These are phyloP conservation scores for Cyclotella sp. DNA, from an alignment of 108 stramenopile species.

Conservation along the genomic window DNA sequence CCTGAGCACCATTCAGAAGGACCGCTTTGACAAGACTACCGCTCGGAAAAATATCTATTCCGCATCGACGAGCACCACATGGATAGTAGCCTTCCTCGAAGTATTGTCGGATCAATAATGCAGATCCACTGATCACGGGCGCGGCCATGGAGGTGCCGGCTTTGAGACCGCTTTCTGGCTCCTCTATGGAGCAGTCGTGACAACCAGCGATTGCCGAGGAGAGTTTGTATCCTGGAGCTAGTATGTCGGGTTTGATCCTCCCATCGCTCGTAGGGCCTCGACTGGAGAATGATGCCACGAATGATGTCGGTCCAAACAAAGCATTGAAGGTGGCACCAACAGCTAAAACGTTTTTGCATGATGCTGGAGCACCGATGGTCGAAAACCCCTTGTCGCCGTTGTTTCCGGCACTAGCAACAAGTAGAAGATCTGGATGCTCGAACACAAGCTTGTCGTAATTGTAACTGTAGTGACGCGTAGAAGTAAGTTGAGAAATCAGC, in stretches of 20 bases:
- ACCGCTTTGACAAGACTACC: conserved; percentile 74
- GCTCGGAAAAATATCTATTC: conserved; percentile 46
- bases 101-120: conserved; percentile 76
- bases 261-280: conserved; percentile 67
- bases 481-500: background rate
- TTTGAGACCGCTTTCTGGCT: conserved; percentile 8
- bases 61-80: conserved; percentile 46
- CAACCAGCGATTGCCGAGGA: conserved; percentile 54
- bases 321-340: conserved; percentile 61
- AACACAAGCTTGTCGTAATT: conserved; percentile 16
- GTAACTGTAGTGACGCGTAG: background rate
- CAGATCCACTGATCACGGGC: conserved; percentile 75
- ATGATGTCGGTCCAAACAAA: conserved; percentile 4
- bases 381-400: conserved; percentile 3
- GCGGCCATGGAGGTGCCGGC: conserved; percentile 71
- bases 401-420: conserved; percentile 72
- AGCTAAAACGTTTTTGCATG: conserved; percentile 65
- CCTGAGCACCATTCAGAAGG: conserved; percentile 59
- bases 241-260: conserved; percentile 73
- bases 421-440: conserved; percentile 17
- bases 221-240: conserved; percentile 64
- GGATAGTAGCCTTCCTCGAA: conserved; percentile 66
- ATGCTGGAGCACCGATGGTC: conserved; percentile 60
- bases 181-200: conserved; percentile 21
- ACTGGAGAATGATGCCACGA: conserved; percentile 59